phyloP scores from a whole-genome alignment of 139 green algal species.

The Coelastrella sp. region DNA sequence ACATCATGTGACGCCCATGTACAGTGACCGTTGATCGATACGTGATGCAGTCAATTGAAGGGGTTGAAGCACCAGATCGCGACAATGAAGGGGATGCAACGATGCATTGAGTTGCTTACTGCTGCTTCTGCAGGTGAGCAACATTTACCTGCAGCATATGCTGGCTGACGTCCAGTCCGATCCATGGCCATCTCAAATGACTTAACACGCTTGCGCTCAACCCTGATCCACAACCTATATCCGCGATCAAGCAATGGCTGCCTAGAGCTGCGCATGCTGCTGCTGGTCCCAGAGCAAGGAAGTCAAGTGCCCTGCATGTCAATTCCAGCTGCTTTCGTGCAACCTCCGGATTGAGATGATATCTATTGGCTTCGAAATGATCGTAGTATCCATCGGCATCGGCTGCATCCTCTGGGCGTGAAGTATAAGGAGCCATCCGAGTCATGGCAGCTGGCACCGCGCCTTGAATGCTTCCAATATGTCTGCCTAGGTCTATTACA shows the following conservation, averaged over 20 bases:
- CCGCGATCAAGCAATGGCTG: background rate
- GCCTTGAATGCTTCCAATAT: no score
- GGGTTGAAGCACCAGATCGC: no score
- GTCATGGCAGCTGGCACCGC: background rate
- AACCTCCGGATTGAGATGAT: background rate
- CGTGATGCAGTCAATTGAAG: no score
- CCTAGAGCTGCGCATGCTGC: background rate
- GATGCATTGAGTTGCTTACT: background rate
- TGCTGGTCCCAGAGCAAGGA: background rate
- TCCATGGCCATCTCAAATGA: background rate
- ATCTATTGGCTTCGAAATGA: background rate
- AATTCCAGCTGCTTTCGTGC: constrained; percentile 13
- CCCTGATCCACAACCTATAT: constrained; percentile 32
- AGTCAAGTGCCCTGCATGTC: constrained; percentile 11
- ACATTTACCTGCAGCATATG: constrained; percentile 24
- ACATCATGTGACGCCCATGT: no score
- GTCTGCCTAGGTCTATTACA: no score
- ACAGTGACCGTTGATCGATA: no score
- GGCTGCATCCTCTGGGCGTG: background rate
- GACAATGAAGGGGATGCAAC: no score
- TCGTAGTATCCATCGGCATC: constrained; percentile 22
- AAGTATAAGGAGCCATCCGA: background rate
- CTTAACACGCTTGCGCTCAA: background rate
- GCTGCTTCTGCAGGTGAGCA: background rate
- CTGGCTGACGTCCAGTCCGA: constrained; percentile 12